Percentiles rank a stretch among this genome's conserved stretches.
These are phyloP conservation scores for Apiosordaria backusii DNA, from an alignment of 495 filamentous ascomycete genomes.

Conservation along the genomic window DNA sequence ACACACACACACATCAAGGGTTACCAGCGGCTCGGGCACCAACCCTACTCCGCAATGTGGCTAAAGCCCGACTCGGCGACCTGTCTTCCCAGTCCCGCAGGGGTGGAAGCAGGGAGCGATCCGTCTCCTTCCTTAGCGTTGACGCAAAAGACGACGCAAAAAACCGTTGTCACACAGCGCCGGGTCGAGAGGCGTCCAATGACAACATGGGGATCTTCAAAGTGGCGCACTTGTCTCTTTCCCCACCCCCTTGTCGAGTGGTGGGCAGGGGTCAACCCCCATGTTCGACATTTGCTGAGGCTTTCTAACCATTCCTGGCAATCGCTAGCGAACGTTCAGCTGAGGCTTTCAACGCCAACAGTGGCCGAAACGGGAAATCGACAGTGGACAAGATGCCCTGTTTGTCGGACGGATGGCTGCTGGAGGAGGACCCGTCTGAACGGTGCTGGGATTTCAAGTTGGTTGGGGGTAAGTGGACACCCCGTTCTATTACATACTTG, in stretches of 20 bases:
- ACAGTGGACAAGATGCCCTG: not conserved
- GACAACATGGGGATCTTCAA: constrained; percentile 23
- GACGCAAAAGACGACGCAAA: constrained; percentile 26
- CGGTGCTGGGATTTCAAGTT: too few relatives aligned
- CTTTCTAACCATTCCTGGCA: constrained; percentile 29
- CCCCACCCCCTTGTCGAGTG: too few relatives aligned
- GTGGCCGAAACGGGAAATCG: constrained; percentile 24
- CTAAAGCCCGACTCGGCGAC: constrained; percentile 41
- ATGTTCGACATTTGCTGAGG: constrained; percentile 5
- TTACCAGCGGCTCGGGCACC: constrained; percentile 32
- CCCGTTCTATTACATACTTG: too few relatives aligned
- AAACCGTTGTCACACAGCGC: constrained; percentile 41
- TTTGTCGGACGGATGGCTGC: too few relatives aligned
- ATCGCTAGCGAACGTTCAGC: constrained; percentile 37
- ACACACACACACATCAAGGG: not conserved
- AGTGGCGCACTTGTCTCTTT: constrained; percentile 25
- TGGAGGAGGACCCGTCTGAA: too few relatives aligned
- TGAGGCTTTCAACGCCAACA: constrained; percentile 29
- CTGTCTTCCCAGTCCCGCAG: constrained; percentile 19
- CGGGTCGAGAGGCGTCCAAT: constrained; percentile 33
- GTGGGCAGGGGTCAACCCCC: not conserved
- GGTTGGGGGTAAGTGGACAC: too few relatives aligned
- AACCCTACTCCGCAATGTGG: constrained; percentile 32
- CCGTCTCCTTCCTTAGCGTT: constrained; percentile 32
- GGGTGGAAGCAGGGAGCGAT: constrained; percentile 30